Conservation (phyloP, 306 rosid genomes). For the Castanea sativa region DNA sequence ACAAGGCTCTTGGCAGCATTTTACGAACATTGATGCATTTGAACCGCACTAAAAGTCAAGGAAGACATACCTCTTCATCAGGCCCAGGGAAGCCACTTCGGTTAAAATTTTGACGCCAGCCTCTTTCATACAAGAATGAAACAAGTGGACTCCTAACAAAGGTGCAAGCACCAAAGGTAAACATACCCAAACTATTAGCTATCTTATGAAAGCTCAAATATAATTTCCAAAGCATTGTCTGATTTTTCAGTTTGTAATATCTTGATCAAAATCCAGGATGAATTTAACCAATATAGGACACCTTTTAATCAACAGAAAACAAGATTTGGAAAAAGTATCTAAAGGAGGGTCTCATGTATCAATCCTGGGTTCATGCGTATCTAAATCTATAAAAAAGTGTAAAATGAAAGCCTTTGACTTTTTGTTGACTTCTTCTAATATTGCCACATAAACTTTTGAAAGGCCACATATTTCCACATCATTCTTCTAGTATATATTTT, state of each 20-base stretch:
- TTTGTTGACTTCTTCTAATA: no score
- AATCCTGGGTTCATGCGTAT: neutral
- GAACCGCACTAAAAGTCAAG: neutral
- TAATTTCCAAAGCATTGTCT: neutral
- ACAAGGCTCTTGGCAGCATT: neutral
- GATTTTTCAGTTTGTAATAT: neutral
- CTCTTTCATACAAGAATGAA: conserved; percentile 94
- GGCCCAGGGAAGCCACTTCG: conserved; percentile 92
- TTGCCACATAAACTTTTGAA: no score
- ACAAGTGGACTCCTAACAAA: conserved; percentile 82
- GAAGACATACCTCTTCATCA: conserved; percentile 76
- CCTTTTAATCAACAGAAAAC: neutral
- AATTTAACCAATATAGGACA: neutral
- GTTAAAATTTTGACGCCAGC: conserved; percentile 94
- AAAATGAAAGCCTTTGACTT: no score
- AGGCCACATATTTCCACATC: no score
- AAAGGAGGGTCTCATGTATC: neutral
- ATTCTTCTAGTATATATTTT: no score
- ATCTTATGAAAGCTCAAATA: conserved; percentile 6
- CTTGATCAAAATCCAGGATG: neutral
- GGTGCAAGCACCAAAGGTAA: conserved; percentile 15
- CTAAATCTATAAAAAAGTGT: no score
- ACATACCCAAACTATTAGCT: conserved; percentile 13
- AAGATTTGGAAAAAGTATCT: neutral
- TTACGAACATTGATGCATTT: neutral